These are phyloP conservation scores for Alternaria metachromatica DNA, from an alignment of 2,329 filamentous ascomycete genomes.

Conservation along the genomic window DNA sequence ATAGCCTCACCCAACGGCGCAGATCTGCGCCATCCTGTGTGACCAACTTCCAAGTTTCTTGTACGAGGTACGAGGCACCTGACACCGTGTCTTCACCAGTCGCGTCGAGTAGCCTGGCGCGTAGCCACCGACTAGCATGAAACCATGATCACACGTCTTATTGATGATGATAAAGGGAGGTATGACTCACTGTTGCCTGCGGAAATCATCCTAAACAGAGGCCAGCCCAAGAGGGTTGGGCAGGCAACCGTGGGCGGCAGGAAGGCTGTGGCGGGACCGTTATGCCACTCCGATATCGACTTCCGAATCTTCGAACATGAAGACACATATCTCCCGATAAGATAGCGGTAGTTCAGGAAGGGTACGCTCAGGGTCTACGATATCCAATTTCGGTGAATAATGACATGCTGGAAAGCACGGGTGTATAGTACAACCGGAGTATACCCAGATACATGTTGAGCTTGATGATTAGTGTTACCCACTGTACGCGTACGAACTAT, in stretches of 20 bases:
- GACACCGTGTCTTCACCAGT: slow-evolving; percentile 35
- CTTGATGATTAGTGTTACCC: not conserved
- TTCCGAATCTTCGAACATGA: not conserved
- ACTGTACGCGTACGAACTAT: not conserved
- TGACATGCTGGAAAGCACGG: not conserved
- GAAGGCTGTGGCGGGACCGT: slow-evolving; percentile 8
- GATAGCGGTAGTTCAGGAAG: not conserved
- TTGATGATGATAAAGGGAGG: slow-evolving; percentile 7
- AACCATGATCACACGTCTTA: slow-evolving; percentile 14
- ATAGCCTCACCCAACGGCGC: slow-evolving; percentile 10
- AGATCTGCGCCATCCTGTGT: slow-evolving; percentile 29
- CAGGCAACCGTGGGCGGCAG: slow-evolving; percentile 3
- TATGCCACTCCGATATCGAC: not conserved
- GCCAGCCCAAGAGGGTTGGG: slow-evolving; percentile 2
- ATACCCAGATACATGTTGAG: not conserved
- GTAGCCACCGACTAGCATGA: slow-evolving; percentile 8
- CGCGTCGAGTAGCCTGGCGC: slow-evolving; percentile 17
- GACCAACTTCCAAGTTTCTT: slow-evolving; percentile 16
- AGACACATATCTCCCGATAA: not conserved
- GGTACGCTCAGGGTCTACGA: not conserved
- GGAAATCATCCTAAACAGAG: not conserved
- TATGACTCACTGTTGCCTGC: slow-evolving; percentile 26
- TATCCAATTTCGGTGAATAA: not conserved
- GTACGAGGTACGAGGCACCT: slow-evolving; percentile 29
- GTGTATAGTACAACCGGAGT: not conserved